A percentile compares a stretch with the other conserved stretches of the same genome.
phyloP scores from a whole-genome alignment of 1,139 yeast species.

The Martiniozyma asiatica region DNA sequence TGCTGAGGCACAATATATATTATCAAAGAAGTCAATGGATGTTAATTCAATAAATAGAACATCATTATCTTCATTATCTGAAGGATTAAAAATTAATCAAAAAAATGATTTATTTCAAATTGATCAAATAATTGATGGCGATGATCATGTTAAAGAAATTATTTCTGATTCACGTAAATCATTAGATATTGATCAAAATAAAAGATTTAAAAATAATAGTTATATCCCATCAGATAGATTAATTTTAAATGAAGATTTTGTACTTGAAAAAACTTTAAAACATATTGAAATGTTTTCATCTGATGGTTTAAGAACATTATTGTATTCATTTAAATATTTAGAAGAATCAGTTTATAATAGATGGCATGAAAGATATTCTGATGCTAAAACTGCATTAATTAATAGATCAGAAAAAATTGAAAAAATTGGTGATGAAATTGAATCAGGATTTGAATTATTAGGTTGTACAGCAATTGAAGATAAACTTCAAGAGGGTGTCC shows the following conservation, averaged over 20 bases:
- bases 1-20: slow-evolving; percentile 70
- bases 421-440: slow-evolving; percentile 60
- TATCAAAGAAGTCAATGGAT: slow-evolving; percentile 30
- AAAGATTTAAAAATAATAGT: slow-evolving; percentile 28
- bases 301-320: slow-evolving; percentile 82
- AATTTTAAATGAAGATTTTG: slow-evolving; percentile 61
- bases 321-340: slow-evolving; percentile 73
- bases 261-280: slow-evolving; percentile 73
- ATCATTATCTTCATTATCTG: slow-evolving; percentile 5
- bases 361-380: slow-evolving; percentile 59
- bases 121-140: slow-evolving; percentile 31
- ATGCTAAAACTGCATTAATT: slow-evolving; percentile 65
- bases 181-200: slow-evolving; percentile 47
- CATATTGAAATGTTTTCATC: slow-evolving; percentile 91
- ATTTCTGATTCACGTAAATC: slow-evolving; percentile 51
- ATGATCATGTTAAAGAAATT: slow-evolving; percentile 50
- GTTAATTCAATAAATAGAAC: slow-evolving; percentile 6
- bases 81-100: slow-evolving; percentile 1
- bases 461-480: slow-evolving; percentile 99
- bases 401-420: slow-evolving; percentile 62
- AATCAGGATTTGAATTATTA: slow-evolving; percentile 48
- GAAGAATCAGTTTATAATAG: slow-evolving; percentile 41
- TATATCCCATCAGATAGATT: slow-evolving; percentile 51
- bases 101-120: slow-evolving; percentile 8
- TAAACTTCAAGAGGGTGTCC: slow-evolving; percentile 89